Percentiles rank a stretch among this genome's conserved stretches.
phyloP scores from a whole-genome alignment of 176 grass and related monocot genomes.

The Aegilops bicornis region DNA sequence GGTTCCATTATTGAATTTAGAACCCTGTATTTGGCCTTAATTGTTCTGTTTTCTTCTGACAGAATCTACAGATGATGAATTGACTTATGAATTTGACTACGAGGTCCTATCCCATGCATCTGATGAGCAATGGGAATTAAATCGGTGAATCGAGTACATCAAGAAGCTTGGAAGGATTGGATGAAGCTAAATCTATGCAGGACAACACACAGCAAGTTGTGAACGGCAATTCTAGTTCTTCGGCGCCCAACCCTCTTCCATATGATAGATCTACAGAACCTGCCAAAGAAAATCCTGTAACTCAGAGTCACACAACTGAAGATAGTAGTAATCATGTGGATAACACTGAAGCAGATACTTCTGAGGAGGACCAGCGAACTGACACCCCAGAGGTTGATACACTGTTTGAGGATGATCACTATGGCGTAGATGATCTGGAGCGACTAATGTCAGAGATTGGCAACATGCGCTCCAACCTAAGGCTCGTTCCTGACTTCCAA shows the following conservation, averaged over 20 bases:
- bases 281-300: constrained; percentile 13
- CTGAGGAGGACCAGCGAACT: constrained; percentile 23
- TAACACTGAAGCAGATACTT: not conserved
- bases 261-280: constrained; percentile 32
- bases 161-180: constrained; percentile 43
- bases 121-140: constrained; percentile 71
- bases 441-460: constrained; percentile 86
- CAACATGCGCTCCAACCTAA: constrained; percentile 77
- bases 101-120: constrained; percentile 89
- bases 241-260: constrained; percentile 26
- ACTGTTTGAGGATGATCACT: constrained; percentile 55
- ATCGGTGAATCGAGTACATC: constrained; percentile 48
- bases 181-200: constrained; percentile 36
- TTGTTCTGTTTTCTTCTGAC: constrained; percentile 39
- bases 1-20: not conserved
- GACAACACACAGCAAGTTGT: constrained; percentile 18
- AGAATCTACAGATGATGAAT: constrained; percentile 88
- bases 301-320: constrained; percentile 13
- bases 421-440: constrained; percentile 83
- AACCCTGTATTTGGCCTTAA: constrained; percentile 1
- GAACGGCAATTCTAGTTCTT: constrained; percentile 13
- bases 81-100: constrained; percentile 75
- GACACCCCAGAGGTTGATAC: constrained; percentile 3
- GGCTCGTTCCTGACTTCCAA: constrained; percentile 88
- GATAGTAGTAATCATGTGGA: constrained; percentile 4